Evolutionary conservation across 805 yeast genomes (phyloP).

Genomic region (Debaryomyces maramus): DNA sequence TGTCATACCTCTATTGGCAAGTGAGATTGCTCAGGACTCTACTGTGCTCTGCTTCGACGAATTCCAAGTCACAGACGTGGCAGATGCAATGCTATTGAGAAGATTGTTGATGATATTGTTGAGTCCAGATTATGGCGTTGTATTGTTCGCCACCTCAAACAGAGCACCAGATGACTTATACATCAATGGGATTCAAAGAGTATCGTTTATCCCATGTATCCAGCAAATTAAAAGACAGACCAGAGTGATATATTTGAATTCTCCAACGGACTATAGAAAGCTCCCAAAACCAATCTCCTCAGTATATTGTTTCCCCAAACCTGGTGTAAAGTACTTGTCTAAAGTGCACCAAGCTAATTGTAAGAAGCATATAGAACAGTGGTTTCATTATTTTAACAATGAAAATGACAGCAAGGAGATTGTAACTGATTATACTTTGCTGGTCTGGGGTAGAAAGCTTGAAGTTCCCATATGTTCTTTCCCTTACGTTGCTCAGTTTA

Average conservation of each 20-base stretch:
- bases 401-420: constrained; percentile 38
- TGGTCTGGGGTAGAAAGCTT: constrained; percentile 88
- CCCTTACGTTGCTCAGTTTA: constrained; percentile 83
- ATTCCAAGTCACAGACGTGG: constrained; percentile 97
- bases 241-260: constrained; percentile 75
- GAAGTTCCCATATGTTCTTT: constrained; percentile 74
- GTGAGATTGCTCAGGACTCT: constrained; percentile 73
- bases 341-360: constrained; percentile 52
- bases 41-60: constrained; percentile 93
- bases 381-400: constrained; percentile 81
- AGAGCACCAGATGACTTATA: constrained; percentile 93
- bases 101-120: constrained; percentile 67
- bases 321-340: constrained; percentile 56
- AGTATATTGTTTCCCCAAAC: constrained; percentile 73
- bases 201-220: constrained; percentile 89
- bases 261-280: constrained; percentile 93
- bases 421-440: constrained; percentile 29
- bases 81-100: constrained; percentile 95
- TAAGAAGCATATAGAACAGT: constrained; percentile 60
- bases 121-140: constrained; percentile 75
- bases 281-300: constrained; percentile 79
- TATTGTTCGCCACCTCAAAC: constrained; percentile 90
- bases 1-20: constrained; percentile 80
- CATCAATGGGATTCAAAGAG: constrained; percentile 91
- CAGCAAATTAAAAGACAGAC: constrained; percentile 71